Base-by-base conservation (phyloP, 2,329 filamentous ascomycete genomes). In the Rhexocercosporidium sp. region DNA sequence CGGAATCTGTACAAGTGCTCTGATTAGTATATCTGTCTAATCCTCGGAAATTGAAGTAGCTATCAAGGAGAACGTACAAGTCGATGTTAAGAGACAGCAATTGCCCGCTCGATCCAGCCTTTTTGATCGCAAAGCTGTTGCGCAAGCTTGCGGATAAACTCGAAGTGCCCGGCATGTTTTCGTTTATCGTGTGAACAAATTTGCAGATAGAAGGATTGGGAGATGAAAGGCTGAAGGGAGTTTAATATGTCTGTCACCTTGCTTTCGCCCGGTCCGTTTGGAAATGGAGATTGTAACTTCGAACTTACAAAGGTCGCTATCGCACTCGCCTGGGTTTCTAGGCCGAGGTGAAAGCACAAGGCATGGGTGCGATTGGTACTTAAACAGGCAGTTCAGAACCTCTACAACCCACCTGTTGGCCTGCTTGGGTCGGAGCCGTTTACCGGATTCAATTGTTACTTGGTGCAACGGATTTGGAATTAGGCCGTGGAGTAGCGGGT, bases 81-180 rank as follows among this genome's bases (percentile, higher is more conserved):
- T 92, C 89, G 64, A 93, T 77, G 75, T 90, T 92, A 69, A 92
- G 76, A 49, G 90, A 79, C 68, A 86, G 81, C 74, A 88, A 77
- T 74, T 87, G 85, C 74, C 86, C 84, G 66, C 82, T 82, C 56
- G 85, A 84, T 68, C 84, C 82, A 64, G 83, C 82, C 68, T 83
- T 85, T 79, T 88, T 89, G 75, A 88, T 86, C 70, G 81, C 85
- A 76, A 92, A 85, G 78, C 87, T 85, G 76, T 90, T 90, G 74
- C 90, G 85, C 78, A 93, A 82, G 81, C 89, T 92, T 71, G 90
- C 83, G 73, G 91, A 90, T 79, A 92, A 87, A 76, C 90, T 85
- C 73, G 90, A 91, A 68, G 86, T 88, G 76, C 89, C 90, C 70
- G 88, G 85, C 86, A 90, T 81, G 75, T 29, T 6, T 31, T 66